Percentiles rank a stretch among this genome's conserved stretches.
phyloP scores from a whole-genome alignment of 2,329 filamentous ascomycete genomes.

The Claviceps sorghi region DNA sequence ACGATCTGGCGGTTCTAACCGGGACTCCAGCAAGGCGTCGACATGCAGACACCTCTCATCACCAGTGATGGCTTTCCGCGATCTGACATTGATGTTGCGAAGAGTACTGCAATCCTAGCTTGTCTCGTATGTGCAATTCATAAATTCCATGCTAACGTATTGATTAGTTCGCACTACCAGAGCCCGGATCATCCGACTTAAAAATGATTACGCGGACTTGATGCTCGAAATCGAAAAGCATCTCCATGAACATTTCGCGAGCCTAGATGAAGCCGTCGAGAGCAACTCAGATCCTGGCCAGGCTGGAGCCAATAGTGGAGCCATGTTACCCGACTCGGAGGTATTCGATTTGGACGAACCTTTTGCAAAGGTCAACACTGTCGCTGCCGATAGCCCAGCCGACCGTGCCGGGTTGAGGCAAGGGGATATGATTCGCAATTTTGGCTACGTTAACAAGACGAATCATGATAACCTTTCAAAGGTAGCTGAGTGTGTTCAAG shows the following conservation, averaged over 20 bases:
- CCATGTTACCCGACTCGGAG: slow-evolving; percentile 20
- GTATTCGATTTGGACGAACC: slow-evolving; percentile 14
- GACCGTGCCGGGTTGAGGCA: slow-evolving; percentile 64
- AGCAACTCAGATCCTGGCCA: slow-evolving; percentile 4
- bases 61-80: slow-evolving; percentile 87
- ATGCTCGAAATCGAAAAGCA: slow-evolving; percentile 73
- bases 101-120: slow-evolving; percentile 55
- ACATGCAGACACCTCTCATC: slow-evolving; percentile 78
- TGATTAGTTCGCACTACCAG: slow-evolving; percentile 77
- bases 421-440: slow-evolving; percentile 70
- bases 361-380: slow-evolving; percentile 83
- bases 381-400: slow-evolving; percentile 66
- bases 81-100: slow-evolving; percentile 85
- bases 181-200: slow-evolving; percentile 72
- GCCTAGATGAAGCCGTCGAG: slow-evolving; percentile 38
- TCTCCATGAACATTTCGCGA: slow-evolving; percentile 85
- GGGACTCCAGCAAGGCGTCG: slow-evolving; percentile 60
- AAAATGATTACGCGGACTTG: slow-evolving; percentile 84
- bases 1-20: slow-evolving; percentile 9
- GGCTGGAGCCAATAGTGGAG: slow-evolving; percentile 10
- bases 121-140: background rate
- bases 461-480: slow-evolving; percentile 79
- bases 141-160: slow-evolving; percentile 6
- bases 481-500: slow-evolving; percentile 79
- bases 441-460: slow-evolving; percentile 67